phyloP scores from a whole-genome alignment of 192 early-diverging fungal species.

The Coemansia sp. region DNA sequence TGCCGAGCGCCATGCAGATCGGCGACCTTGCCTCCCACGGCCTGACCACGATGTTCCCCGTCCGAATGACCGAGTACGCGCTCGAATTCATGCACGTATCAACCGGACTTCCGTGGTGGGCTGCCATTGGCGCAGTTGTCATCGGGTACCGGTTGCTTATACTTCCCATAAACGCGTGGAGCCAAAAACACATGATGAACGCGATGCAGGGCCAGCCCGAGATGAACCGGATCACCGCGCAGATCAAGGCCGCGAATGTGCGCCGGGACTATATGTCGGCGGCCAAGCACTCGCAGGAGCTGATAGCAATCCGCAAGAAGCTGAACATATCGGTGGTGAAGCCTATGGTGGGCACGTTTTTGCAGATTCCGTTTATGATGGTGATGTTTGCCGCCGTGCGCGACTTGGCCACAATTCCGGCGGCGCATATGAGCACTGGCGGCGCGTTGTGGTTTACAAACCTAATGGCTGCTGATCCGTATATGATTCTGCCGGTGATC shows the following conservation, averaged over 20 bases:
- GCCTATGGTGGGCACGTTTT: slow-evolving; percentile 59
- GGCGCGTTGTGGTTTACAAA: slow-evolving; percentile 86
- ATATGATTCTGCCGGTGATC: slow-evolving; percentile 76
- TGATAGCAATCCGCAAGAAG: slow-evolving; percentile 62
- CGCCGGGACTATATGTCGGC: slow-evolving; percentile 59
- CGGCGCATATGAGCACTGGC: slow-evolving; percentile 77
- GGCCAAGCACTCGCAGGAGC: slow-evolving; percentile 57
- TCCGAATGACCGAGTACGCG: slow-evolving; percentile 66
- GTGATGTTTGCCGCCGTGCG: slow-evolving; percentile 79
- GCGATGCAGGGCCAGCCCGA: slow-evolving; percentile 74
- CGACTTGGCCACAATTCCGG: slow-evolving; percentile 76
- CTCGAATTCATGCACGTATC: slow-evolving; percentile 80
- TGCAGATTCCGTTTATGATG: slow-evolving; percentile 84
- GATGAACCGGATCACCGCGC: slow-evolving; percentile 62
- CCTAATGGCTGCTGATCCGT: slow-evolving; percentile 78
- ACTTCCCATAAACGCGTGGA: slow-evolving; percentile 72
- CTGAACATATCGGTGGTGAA: slow-evolving; percentile 66
- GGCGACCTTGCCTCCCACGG: slow-evolving; percentile 87
- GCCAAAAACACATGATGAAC: slow-evolving; percentile 68
- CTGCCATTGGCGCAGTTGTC: slow-evolving; percentile 72
- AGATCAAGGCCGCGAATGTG: slow-evolving; percentile 62
- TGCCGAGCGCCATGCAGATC: slow-evolving; percentile 61
- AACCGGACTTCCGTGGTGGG: slow-evolving; percentile 93
- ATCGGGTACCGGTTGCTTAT: slow-evolving; percentile 66
- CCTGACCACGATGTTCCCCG: slow-evolving; percentile 68